Percentiles rank a stretch among this genome's conserved stretches.
Evolutionary conservation across 2,329 filamentous ascomycete genomes (phyloP).

Genomic region (Thermothelomyces thermophilus): DNA sequence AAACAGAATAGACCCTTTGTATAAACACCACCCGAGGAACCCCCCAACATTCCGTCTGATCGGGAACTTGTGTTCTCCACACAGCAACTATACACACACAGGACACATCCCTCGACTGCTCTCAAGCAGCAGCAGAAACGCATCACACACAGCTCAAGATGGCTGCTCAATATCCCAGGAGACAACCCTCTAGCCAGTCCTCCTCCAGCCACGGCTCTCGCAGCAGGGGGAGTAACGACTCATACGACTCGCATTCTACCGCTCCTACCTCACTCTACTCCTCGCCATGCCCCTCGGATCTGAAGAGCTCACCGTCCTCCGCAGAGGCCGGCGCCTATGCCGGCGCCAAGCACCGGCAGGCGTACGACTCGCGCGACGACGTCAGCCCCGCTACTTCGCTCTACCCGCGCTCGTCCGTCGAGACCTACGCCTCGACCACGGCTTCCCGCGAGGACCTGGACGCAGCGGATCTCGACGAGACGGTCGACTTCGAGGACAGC

Average conservation of each 20-base stretch:
- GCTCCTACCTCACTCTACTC: constrained; percentile 41
- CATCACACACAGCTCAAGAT: constrained; percentile 23
- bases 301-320: constrained; percentile 29
- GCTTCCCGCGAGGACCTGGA: constrained; percentile 54
- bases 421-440: constrained; percentile 73
- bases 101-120: constrained; percentile 1
- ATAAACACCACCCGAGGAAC: constrained; percentile 8
- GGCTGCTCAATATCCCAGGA: constrained; percentile 31
- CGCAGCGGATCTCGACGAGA: constrained; percentile 31
- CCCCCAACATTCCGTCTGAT: neutral
- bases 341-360: constrained; percentile 8
- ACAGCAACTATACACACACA: constrained; percentile 16
- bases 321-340: constrained; percentile 3
- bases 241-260: constrained; percentile 42
- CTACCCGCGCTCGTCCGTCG: constrained; percentile 56
- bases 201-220: constrained; percentile 36
- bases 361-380: constrained; percentile 22
- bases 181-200: constrained; percentile 32
- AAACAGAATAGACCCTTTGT: neutral
- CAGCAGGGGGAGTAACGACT: constrained; percentile 36
- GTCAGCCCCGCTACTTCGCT: constrained; percentile 25
- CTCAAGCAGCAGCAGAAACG: neutral
- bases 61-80: constrained; percentile 14
- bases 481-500: constrained; percentile 28
- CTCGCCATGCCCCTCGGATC: constrained; percentile 34